Percentiles rank a stretch among this genome's conserved stretches.
Conservation (phyloP, 345 rosid genomes). For the Citrus cavaleriei region DNA sequence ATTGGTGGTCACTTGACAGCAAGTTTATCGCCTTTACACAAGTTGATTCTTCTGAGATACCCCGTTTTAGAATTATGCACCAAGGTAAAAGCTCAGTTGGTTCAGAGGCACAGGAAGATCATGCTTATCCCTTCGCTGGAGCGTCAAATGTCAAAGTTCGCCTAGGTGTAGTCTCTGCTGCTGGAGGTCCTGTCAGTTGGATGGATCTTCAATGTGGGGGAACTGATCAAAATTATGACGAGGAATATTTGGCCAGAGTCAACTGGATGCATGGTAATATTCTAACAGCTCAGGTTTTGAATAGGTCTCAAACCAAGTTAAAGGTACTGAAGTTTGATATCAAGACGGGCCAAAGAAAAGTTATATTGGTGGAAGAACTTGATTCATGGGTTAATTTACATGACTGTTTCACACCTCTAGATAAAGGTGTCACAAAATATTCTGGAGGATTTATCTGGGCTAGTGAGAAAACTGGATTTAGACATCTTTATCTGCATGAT, state of each 20-base stretch:
- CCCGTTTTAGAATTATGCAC: slow-evolving; percentile 93
- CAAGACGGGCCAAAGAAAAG: slow-evolving; percentile 59
- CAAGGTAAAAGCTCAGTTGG: slow-evolving; percentile 85
- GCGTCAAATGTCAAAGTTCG: slow-evolving; percentile 79
- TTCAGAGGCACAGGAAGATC: slow-evolving; percentile 82
- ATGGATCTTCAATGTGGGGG: slow-evolving; percentile 88
- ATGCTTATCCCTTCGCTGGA: slow-evolving; percentile 96
- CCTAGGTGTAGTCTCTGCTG: slow-evolving; percentile 80
- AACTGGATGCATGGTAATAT: slow-evolving; percentile 79
- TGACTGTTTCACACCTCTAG: slow-evolving; percentile 86
- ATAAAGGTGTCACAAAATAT: slow-evolving; percentile 42
- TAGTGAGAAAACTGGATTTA: slow-evolving; percentile 81
- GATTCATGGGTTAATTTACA: slow-evolving; percentile 80
- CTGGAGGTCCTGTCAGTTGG: slow-evolving; percentile 77
- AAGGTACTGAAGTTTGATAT: slow-evolving; percentile 68
- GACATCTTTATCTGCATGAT: slow-evolving; percentile 85
- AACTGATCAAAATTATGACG: slow-evolving; percentile 32
- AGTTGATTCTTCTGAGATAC: slow-evolving; percentile 73
- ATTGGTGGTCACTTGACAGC: slow-evolving; percentile 98
- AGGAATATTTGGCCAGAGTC: slow-evolving; percentile 87
- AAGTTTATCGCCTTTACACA: slow-evolving; percentile 74
- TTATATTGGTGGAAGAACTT: slow-evolving; percentile 63
- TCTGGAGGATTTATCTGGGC: slow-evolving; percentile 96
- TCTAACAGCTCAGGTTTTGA: slow-evolving; percentile 70
- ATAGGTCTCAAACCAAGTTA: slow-evolving; percentile 65